A percentile compares a stretch with the other conserved stretches of the same genome.
Evolutionary conservation across 2,329 filamentous ascomycete species (phyloP).

Genomic region (Aquanectria penicillioides): DNA sequence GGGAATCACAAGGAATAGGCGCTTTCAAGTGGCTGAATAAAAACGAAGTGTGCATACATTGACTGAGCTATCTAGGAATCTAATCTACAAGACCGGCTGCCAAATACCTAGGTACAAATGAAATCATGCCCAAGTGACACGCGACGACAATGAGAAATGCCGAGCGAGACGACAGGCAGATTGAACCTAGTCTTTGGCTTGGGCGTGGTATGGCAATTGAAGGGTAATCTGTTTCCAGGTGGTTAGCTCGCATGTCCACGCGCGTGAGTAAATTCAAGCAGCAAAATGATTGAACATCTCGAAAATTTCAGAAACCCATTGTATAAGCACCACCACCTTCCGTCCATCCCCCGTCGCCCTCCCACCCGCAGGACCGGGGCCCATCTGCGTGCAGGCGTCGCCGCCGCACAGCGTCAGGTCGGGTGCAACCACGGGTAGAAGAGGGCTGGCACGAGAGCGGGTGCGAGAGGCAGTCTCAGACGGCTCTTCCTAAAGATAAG

Average conservation of each 20-base stretch:
- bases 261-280: neutral
- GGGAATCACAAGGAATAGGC: neutral
- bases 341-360: constrained; percentile 44
- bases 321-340: constrained; percentile 58
- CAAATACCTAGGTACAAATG: neutral
- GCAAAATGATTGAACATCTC: constrained; percentile 37
- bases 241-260: constrained; percentile 27
- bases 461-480: constrained; percentile 53
- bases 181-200: no score
- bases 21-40: neutral
- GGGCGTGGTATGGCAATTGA: no score
- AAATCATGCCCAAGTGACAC: neutral
- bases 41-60: constrained; percentile 16
- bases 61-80: constrained; percentile 30
- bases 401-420: constrained; percentile 43
- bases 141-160: constrained; percentile 3
- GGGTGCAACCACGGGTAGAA: constrained; percentile 31
- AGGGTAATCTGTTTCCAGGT: no score
- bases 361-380: constrained; percentile 32
- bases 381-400: constrained; percentile 44
- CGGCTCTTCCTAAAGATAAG: constrained; percentile 57
- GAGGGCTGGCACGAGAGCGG: constrained; percentile 20
- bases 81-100: no score
- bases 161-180: no score
- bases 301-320: constrained; percentile 55